phyloP scores from a whole-genome alignment of 106 monocot species.

The Agapanthus africanus region DNA sequence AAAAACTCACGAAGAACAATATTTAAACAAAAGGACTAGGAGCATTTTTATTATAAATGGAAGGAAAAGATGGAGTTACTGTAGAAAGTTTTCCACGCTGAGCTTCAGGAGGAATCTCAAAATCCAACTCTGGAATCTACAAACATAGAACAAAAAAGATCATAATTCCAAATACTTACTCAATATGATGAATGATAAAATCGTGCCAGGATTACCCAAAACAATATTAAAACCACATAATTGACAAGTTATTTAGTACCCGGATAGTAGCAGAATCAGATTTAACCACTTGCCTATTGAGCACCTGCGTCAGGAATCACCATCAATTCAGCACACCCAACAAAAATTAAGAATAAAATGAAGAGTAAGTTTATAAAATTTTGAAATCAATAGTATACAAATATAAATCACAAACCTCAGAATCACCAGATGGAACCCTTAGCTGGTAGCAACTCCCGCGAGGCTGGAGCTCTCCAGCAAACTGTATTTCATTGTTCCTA shows the following conservation, averaged over 20 bases:
- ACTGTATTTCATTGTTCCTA: slow-evolving; percentile 97
- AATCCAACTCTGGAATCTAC: slow-evolving; percentile 95
- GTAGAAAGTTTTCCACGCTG: slow-evolving; percentile 92
- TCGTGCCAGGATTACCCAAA: not conserved
- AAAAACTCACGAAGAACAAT: not conserved
- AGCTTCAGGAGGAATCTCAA: slow-evolving; percentile 98
- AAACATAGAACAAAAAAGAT: slow-evolving; percentile 11
- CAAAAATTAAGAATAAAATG: not conserved
- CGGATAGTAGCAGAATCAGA: slow-evolving; percentile 97
- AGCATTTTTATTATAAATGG: not conserved
- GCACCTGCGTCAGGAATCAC: slow-evolving; percentile 33
- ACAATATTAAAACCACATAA: not conserved
- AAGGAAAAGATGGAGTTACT: slow-evolving; percentile 32
- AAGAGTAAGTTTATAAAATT: not conserved
- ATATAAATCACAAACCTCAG: slow-evolving; percentile 34
- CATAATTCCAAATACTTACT: not conserved
- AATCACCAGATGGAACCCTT: slow-evolving; percentile 50
- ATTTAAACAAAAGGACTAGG: too few species aligned
- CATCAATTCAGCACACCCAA: not conserved
- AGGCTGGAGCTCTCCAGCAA: slow-evolving; percentile 87
- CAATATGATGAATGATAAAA: not conserved
- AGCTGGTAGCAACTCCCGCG: slow-evolving; percentile 67
- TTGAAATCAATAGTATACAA: not conserved
- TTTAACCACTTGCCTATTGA: slow-evolving; percentile 94
- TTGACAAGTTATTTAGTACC: slow-evolving; percentile 25